Conservation (phyloP, 257 asterid species). For the Penstemon newberryi region DNA sequence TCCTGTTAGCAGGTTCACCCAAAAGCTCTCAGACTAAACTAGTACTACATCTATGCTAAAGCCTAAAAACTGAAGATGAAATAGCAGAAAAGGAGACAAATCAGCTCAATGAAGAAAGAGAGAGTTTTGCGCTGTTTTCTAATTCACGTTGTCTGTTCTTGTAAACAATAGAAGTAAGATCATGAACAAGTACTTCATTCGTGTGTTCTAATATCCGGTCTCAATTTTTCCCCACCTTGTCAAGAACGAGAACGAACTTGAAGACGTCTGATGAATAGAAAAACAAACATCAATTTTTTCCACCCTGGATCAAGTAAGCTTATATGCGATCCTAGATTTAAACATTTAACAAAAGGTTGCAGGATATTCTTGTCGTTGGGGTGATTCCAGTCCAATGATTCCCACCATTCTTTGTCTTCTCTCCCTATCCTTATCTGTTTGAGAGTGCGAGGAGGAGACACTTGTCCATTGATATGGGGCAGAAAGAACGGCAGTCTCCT, state of each 20-base stretch:
- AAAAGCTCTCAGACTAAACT: too few relatives aligned
- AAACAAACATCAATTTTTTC: slow-evolving; percentile 7
- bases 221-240: neutral
- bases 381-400: slow-evolving; percentile 32
- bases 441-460: slow-evolving; percentile 23
- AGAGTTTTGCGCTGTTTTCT: too few relatives aligned
- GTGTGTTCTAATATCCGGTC: neutral
- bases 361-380: slow-evolving; percentile 20
- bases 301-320: slow-evolving; percentile 14
- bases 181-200: neutral
- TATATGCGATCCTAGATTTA: slow-evolving; percentile 16
- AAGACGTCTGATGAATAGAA: slow-evolving; percentile 27
- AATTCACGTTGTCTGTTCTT: neutral
- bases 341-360: slow-evolving; percentile 22
- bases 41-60: too few relatives aligned
- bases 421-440: slow-evolving; percentile 27
- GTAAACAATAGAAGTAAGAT: neutral
- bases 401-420: slow-evolving; percentile 38
- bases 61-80: too few relatives aligned
- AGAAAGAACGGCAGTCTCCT: slow-evolving; percentile 26
- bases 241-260: slow-evolving; percentile 17
- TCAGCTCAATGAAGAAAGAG: too few relatives aligned
- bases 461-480: slow-evolving; percentile 10
- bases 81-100: too few relatives aligned
- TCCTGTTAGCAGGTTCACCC: too few relatives aligned